Evolutionary conservation across 2,329 filamentous ascomycete genomes (phyloP).

Genomic region (Calonectria multiphialidica): DNA sequence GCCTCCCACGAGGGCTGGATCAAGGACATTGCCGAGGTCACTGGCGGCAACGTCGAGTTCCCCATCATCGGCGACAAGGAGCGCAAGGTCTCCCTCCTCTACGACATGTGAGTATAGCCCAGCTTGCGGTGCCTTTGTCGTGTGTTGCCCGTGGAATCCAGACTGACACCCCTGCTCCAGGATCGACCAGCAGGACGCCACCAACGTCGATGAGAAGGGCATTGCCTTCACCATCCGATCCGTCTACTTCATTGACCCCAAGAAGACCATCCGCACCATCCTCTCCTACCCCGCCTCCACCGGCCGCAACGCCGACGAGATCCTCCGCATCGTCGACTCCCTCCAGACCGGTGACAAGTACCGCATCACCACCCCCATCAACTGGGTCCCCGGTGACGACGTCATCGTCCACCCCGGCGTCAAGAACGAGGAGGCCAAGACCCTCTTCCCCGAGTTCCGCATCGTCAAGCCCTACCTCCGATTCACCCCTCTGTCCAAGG

Average conservation of each 20-base stretch:
- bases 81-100: slow-evolving; percentile 80
- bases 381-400: slow-evolving; percentile 90
- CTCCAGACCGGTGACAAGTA: slow-evolving; percentile 89
- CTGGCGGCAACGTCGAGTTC: slow-evolving; percentile 77
- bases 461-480: slow-evolving; percentile 80
- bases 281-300: slow-evolving; percentile 94
- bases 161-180: slow-evolving; percentile 48
- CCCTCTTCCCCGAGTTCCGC: slow-evolving; percentile 84
- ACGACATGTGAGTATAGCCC: slow-evolving; percentile 83
- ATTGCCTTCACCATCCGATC: slow-evolving; percentile 95
- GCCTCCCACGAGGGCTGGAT: slow-evolving; percentile 90
- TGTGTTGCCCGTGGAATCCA: neutral
- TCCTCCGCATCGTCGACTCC: slow-evolving; percentile 83
- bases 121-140: too few species aligned
- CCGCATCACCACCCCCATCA: slow-evolving; percentile 88
- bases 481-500: slow-evolving; percentile 76
- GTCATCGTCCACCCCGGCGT: slow-evolving; percentile 91
- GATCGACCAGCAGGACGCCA: slow-evolving; percentile 84
- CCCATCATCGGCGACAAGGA: slow-evolving; percentile 86
- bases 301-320: slow-evolving; percentile 84
- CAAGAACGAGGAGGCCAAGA: slow-evolving; percentile 86
- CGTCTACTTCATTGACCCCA: slow-evolving; percentile 94
- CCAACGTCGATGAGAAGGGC: slow-evolving; percentile 84
- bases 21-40: slow-evolving; percentile 86
- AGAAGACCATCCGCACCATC: slow-evolving; percentile 92